Evolutionary conservation across 371 early-diverging fungal genomes (phyloP).

Genomic region (Syncephalis plumigaleata): DNA sequence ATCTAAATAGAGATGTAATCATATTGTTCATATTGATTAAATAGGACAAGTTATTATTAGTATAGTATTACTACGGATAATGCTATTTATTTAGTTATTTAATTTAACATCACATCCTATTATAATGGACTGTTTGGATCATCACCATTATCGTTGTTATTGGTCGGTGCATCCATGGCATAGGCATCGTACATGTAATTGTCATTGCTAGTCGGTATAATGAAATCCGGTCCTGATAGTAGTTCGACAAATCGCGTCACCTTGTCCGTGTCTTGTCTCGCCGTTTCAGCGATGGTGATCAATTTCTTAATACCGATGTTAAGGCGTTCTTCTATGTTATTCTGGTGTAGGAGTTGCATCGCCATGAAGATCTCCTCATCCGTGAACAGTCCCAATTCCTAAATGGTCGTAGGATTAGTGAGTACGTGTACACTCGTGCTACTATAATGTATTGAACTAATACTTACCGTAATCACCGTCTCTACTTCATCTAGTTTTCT

Average conservation of each 20-base stretch:
- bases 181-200: too few species aligned
- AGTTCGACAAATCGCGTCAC: conserved; percentile 38
- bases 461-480: conserved; percentile 39
- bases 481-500: conserved; percentile 43
- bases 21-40: too few species aligned
- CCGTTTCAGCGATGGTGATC: conserved; percentile 77
- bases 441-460: conserved; percentile 9
- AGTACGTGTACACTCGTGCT: background rate
- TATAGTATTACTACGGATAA: too few species aligned
- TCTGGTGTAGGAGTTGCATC: conserved; percentile 25
- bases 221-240: conserved; percentile 12
- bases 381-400: conserved; percentile 35
- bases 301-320: conserved; percentile 85
- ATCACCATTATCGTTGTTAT: too few species aligned
- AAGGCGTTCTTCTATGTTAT: conserved; percentile 35
- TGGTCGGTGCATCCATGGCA: too few species aligned
- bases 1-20: too few species aligned
- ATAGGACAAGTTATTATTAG: too few species aligned
- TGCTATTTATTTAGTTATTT: too few species aligned
- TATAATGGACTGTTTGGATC: too few species aligned
- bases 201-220: too few species aligned
- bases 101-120: too few species aligned
- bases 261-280: conserved; percentile 57
- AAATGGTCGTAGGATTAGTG: background rate
- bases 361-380: conserved; percentile 35